These are phyloP conservation scores for Candida dubliniensis DNA, from an alignment of 1,139 yeast genomes.

Conservation along the genomic window DNA sequence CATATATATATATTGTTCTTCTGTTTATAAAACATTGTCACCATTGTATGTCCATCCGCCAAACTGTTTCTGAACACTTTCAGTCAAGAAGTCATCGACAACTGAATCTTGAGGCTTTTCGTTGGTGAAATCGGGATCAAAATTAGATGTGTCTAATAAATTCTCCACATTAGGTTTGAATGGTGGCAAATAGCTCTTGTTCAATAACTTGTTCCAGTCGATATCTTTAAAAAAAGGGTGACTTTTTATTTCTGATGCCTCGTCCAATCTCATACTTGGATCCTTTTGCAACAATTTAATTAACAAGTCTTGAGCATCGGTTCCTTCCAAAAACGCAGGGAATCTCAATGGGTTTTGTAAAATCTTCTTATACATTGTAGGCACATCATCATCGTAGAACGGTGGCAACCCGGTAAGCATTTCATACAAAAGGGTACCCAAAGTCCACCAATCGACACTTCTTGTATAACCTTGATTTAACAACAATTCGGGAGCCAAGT, in stretches of 20 bases:
- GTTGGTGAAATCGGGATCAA: constrained; percentile 88
- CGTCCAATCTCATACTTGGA: constrained; percentile 76
- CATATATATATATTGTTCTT: neutral
- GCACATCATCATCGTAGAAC: constrained; percentile 91
- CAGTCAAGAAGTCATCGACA: constrained; percentile 86
- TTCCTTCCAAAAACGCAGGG: constrained; percentile 79
- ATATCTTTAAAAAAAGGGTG: constrained; percentile 89
- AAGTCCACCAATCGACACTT: constrained; percentile 97
- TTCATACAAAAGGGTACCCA: constrained; percentile 89
- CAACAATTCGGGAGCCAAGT: constrained; percentile 90
- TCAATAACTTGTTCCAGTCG: constrained; percentile 83
- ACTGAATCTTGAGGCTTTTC: constrained; percentile 96
- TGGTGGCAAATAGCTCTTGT: constrained; percentile 92
- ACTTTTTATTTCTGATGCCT: constrained; percentile 79
- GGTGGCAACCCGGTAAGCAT: constrained; percentile 98
- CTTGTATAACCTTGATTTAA: constrained; percentile 93
- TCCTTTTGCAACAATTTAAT: constrained; percentile 79
- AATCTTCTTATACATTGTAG: constrained; percentile 91
- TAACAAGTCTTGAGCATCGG: constrained; percentile 83
- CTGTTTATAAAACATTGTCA: constrained; percentile 28
- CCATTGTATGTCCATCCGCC: constrained; percentile 99
- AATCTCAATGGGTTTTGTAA: constrained; percentile 84
- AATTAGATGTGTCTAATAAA: constrained; percentile 86
- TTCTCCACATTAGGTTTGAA: constrained; percentile 90
- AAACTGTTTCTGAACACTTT: constrained; percentile 91